Evolutionary conservation across 2,329 filamentous ascomycete genomes (phyloP).

Genomic region (Clathrospora elynae): DNA sequence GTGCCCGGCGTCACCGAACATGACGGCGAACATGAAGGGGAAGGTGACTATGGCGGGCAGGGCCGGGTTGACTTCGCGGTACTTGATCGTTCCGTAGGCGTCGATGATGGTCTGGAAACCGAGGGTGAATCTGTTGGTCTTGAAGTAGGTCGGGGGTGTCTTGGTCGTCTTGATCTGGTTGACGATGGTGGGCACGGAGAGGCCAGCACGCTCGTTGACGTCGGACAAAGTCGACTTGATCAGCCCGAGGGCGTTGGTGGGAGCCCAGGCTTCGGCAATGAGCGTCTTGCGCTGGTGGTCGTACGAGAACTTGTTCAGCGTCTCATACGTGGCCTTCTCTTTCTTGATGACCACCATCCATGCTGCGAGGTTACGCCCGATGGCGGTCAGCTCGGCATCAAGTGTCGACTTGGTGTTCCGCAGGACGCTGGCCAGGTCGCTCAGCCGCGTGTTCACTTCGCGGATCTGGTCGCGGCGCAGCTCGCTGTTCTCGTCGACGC

Average conservation of each 20-base stretch:
- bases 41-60: conserved; percentile 96
- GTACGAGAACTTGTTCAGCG: conserved; percentile 94
- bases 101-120: conserved; percentile 99
- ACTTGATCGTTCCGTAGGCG: conserved; percentile 96
- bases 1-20: conserved; percentile 98
- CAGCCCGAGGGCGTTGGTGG: conserved; percentile 83
- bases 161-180: conserved; percentile 98
- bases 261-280: conserved; percentile 97
- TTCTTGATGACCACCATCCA: conserved; percentile 99
- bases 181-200: conserved; percentile 98
- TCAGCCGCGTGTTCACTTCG: conserved; percentile 91
- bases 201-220: conserved; percentile 91
- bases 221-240: conserved; percentile 95
- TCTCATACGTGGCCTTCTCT: conserved; percentile 97
- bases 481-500: conserved; percentile 96
- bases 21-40: conserved; percentile 99
- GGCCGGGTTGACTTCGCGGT: conserved; percentile 95
- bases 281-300: conserved; percentile 93
- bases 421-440: conserved; percentile 89
- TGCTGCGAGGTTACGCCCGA: conserved; percentile 86
- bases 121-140: conserved; percentile 98
- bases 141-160: conserved; percentile 94
- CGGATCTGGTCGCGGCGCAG: conserved; percentile 93
- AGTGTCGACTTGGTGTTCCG: conserved; percentile 94
- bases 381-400: conserved; percentile 89